phyloP scores from a whole-genome alignment of 805 yeast genomes.

The Spencermartinsiella europaea region DNA sequence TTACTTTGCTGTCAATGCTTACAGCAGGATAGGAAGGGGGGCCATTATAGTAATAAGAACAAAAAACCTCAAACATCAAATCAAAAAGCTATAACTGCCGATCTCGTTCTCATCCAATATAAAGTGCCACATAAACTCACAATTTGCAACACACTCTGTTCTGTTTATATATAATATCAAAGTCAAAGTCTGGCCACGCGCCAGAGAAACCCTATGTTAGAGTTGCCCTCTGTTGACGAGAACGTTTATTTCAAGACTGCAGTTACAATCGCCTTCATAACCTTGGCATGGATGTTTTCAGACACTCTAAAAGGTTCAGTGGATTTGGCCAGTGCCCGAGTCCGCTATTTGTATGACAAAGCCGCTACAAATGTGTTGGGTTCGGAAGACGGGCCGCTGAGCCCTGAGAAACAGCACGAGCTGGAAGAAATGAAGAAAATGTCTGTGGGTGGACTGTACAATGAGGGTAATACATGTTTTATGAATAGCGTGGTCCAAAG shows the following conservation, averaged over 20 bases:
- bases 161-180: no score
- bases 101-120: no score
- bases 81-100: no score
- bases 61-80: no score
- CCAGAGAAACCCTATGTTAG: neutral
- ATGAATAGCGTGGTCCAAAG: slow-evolving; percentile 89
- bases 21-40: no score
- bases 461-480: slow-evolving; percentile 92
- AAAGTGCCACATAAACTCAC: no score
- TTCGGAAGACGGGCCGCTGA: slow-evolving; percentile 8
- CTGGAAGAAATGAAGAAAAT: slow-evolving; percentile 10
- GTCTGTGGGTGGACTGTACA: slow-evolving; percentile 73
- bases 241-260: neutral
- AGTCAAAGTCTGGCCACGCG: no score
- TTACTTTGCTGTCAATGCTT: no score
- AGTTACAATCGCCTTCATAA: neutral
- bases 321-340: slow-evolving; percentile 29
- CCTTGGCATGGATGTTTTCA: slow-evolving; percentile 23
- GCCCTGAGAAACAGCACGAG: slow-evolving; percentile 10
- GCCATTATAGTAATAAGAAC: no score
- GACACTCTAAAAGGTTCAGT: slow-evolving; percentile 32
- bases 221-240: neutral
- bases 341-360: slow-evolving; percentile 27
- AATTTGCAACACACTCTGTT: no score
- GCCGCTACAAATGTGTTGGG: slow-evolving; percentile 21